phyloP scores from a whole-genome alignment of 1,284 basidiomycete genomes.

The Puccinia novopanici region DNA sequence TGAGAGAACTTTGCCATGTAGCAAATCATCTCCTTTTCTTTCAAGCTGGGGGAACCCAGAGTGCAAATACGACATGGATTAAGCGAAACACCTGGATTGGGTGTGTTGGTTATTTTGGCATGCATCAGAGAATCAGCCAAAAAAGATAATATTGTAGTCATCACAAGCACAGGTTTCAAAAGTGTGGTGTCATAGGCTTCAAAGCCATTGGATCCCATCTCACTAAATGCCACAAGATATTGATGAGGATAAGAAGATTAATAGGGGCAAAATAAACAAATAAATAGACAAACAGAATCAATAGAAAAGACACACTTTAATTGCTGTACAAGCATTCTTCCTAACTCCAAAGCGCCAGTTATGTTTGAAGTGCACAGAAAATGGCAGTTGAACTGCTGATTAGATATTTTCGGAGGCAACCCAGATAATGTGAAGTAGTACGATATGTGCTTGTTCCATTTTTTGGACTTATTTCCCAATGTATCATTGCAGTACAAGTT shows the following conservation, averaged over 20 bases:
- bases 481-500: constrained; percentile 6
- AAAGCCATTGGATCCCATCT: not conserved
- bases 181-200: not conserved
- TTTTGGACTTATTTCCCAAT: too few relatives aligned
- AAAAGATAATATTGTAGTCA: not conserved
- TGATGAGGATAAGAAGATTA: too few relatives aligned
- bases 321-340: not conserved
- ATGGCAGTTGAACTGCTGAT: too few relatives aligned
- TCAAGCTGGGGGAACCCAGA: not conserved
- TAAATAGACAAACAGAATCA: not conserved
- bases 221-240: not conserved
- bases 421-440: too few relatives aligned
- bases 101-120: not conserved
- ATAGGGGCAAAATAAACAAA: not conserved
- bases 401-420: too few relatives aligned
- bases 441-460: too few relatives aligned
- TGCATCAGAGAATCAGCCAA: constrained; percentile 2
- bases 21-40: not conserved
- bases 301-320: not conserved
- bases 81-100: not conserved
- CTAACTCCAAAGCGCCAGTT: not conserved
- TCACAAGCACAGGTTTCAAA: not conserved
- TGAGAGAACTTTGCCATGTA: not conserved
- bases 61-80: not conserved
- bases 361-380: not conserved